Evolutionary conservation across 306 rosid species (phyloP), one percentile per base, ranked within the genome.

Genomic region (Sophora flavescens): DNA sequence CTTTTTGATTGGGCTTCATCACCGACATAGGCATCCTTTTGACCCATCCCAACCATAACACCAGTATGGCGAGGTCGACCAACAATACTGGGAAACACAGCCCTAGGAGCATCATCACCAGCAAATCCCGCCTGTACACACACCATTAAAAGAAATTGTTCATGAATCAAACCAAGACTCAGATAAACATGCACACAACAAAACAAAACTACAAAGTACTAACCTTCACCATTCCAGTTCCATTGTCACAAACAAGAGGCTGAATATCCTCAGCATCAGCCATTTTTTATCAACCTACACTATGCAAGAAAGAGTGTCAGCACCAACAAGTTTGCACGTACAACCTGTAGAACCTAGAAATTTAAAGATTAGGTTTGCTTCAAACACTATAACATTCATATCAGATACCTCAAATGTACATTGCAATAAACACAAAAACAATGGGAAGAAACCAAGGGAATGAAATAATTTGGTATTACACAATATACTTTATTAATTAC

Each of bases 171-270:
- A 70, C 13, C 42, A 57, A 35, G 32, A 17, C 26, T 17, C 13
- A 56, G 52, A 75, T 51, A 52, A 26, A 70, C 6, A 56, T 15
- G 38, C 36, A 56, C 32, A 66, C 5, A 3, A 18, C 22, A 47
- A 48, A 44, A 35, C 13, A 13, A 16, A 54, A 18, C 32, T 56
- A 63, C 77, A 6, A 33, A 56, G 48, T 65, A 80, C 83, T 77
- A 74, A 93, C 98, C 97, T 93, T 93, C 89, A 93, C 98, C 98
- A 93, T 93, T 86, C 98, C 98, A 45, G 98, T 93, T 73, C 98
- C 98, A 91, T 93, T 93, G 86, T 93, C 98, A 5, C 98, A 93
- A 9, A 93, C 98, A 9, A 93, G 98, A 74, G 98, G 98, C 83
- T 93, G 98, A 85, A 93, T 93, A 81, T 91, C 97, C 89, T 91